phyloP scores from a whole-genome alignment of 1,284 basidiomycete genomes.

The Ustilago esculenta region DNA sequence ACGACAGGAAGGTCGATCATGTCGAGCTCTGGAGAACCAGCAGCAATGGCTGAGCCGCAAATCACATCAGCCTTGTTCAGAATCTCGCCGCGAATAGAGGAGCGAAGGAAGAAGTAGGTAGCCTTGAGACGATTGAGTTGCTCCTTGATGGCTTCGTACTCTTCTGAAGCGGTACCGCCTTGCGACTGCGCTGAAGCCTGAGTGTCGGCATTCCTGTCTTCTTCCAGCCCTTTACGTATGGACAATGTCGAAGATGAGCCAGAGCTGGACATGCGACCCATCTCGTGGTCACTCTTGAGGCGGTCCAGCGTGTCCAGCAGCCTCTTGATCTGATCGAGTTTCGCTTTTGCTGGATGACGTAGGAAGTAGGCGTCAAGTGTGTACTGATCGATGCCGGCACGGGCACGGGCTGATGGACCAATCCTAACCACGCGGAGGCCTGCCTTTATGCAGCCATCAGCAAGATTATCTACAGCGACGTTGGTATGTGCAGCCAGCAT shows the following conservation, averaged over 20 bases:
- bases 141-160: slow-evolving; percentile 47
- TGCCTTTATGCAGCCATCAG: slow-evolving; percentile 73
- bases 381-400: slow-evolving; percentile 72
- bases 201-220: neutral
- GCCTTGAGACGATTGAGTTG: slow-evolving; percentile 53
- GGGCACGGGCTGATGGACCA: slow-evolving; percentile 72
- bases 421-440: slow-evolving; percentile 81
- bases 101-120: slow-evolving; percentile 55
- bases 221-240: slow-evolving; percentile 64
- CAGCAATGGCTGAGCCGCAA: slow-evolving; percentile 65
- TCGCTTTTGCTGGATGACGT: slow-evolving; percentile 72
- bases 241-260: neutral
- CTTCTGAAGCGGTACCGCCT: slow-evolving; percentile 18
- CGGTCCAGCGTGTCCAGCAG: slow-evolving; percentile 33
- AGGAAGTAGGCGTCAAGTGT: slow-evolving; percentile 78
- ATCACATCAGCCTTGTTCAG: slow-evolving; percentile 68
- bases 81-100: slow-evolving; percentile 65
- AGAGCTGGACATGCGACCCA: slow-evolving; percentile 14
- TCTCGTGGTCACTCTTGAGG: slow-evolving; percentile 38
- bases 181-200: slow-evolving; percentile 11
- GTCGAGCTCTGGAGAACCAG: slow-evolving; percentile 40
- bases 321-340: slow-evolving; percentile 68
- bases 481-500: slow-evolving; percentile 93
- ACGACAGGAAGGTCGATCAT: slow-evolving; percentile 89
- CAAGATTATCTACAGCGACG: slow-evolving; percentile 90